Base-by-base conservation (phyloP, 345 rosid genomes). In the Salix exigua region DNA sequence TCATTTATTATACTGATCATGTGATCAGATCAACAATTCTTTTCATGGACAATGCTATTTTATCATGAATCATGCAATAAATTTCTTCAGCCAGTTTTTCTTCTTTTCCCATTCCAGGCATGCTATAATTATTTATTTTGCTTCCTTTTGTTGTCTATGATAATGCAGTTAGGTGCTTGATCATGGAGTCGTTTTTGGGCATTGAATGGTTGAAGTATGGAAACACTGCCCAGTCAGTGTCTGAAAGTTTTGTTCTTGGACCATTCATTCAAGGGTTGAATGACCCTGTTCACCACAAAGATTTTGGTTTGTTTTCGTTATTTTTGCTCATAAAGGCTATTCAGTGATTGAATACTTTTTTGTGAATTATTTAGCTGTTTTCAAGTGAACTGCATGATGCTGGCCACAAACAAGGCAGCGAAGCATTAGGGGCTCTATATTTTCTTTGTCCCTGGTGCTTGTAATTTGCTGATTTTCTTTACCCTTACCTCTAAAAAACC, bases 81-180 rank as follows among this genome's bases (percentile, higher is more conserved):
- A 46, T 12, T 46, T 46, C 50, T 46, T 46, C 5, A 0, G 4
- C 50, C 50, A 4, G 14, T 14, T 46, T 13, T 46, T 46, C 18
- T 46, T 46, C 18, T 14, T 46, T 13, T 46, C 17, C 50, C 50
- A 46, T 46, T 46, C 50, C 5, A 13, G 50, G 37, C 33, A 44
- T 76, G 13, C 70, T 14, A n/a, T 73, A 18, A n/a, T 26, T 65
- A 14, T 65, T 65, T 14, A 5, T 31, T 66, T 16, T 66, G 50
- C 50, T 14, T 65, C 33, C 38, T 65, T 65, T 33, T 1, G 73
- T 50, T 81, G 26, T 68, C 70, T 75, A 14, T 61, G 67, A 46
- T 46, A 11, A 60, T 87, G 88, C 93, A 95, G 99, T 95, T 77
- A 90, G 99, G 88, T 89, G 97, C 93, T 86, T 92, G 85, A 86